These are phyloP conservation scores for Phytopythium cucurbitacearum DNA, from an alignment of 352 stramenopile species.

Conservation along the genomic window DNA sequence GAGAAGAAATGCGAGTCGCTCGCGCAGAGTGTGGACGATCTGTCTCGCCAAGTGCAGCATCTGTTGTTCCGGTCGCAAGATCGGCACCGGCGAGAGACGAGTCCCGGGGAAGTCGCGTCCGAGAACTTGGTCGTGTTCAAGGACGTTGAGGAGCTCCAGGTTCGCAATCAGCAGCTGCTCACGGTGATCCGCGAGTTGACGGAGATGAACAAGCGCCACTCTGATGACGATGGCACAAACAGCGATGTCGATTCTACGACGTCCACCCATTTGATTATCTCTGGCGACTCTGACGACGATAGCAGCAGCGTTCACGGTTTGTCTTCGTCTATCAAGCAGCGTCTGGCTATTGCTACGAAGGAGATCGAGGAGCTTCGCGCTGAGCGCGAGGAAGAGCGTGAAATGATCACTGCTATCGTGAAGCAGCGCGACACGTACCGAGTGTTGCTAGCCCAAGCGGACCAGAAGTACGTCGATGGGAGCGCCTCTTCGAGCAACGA, in stretches of 20 bases:
- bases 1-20: constrained; percentile 75
- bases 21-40: constrained; percentile 79
- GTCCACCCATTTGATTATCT: constrained; percentile 45
- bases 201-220: constrained; percentile 30
- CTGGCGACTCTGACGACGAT: constrained; percentile 65
- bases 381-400: constrained; percentile 71
- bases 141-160: constrained; percentile 86
- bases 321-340: constrained; percentile 36
- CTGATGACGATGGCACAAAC: constrained; percentile 14
- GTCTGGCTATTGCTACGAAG: constrained; percentile 52
- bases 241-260: constrained; percentile 6
- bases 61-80: constrained; percentile 77
- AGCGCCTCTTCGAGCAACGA: constrained; percentile 3
- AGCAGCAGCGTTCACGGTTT: constrained; percentile 16
- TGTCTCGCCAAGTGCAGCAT: constrained; percentile 92
- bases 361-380: constrained; percentile 79
- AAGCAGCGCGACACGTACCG: constrained; percentile 96
- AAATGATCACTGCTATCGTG: constrained; percentile 92
- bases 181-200: constrained; percentile 73
- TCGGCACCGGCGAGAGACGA: constrained; percentile 12
- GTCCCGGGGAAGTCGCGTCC: constrained; percentile 29
- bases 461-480: constrained; percentile 60
- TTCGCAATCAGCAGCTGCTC: constrained; percentile 90
- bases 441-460: constrained; percentile 87
- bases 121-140: constrained; percentile 86